Conservation (phyloP, 306 rosid genomes). For the Medicago lupulina region DNA sequence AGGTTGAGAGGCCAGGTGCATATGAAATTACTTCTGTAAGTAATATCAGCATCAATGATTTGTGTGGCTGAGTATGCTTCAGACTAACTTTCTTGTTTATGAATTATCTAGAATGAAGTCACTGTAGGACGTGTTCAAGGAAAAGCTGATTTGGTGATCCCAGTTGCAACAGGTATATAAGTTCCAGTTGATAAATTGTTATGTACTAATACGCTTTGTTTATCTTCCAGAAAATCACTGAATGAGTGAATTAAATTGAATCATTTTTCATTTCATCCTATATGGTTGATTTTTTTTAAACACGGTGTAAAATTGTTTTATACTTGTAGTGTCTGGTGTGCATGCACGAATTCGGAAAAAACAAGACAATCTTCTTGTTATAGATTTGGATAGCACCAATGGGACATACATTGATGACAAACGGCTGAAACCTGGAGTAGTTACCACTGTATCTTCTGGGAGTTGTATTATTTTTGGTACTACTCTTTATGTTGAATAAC, state of each 20-base stretch:
- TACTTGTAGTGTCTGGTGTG: slow-evolving; percentile 64
- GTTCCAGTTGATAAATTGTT: not conserved
- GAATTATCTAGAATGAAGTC: slow-evolving; percentile 59
- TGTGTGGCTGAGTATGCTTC: slow-evolving; percentile 31
- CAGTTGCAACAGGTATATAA: slow-evolving; percentile 84
- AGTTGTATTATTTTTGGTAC: slow-evolving; percentile 81
- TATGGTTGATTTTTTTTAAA: no score
- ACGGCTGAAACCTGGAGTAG: slow-evolving; percentile 76
- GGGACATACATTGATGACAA: slow-evolving; percentile 84
- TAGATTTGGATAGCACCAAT: slow-evolving; percentile 93
- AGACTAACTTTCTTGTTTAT: slow-evolving; percentile 35
- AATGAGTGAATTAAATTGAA: no score
- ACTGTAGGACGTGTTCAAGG: slow-evolving; percentile 90
- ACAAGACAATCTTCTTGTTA: slow-evolving; percentile 70
- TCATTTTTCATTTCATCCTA: not conserved
- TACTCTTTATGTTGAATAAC: not conserved
- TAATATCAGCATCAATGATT: slow-evolving; percentile 35
- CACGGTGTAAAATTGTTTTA: not conserved
- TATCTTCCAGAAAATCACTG: no score
- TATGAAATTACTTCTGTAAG: slow-evolving; percentile 89
- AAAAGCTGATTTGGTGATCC: slow-evolving; percentile 85
- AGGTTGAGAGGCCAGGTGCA: slow-evolving; percentile 77
- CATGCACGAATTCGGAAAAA: slow-evolving; percentile 81
- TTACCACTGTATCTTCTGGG: slow-evolving; percentile 62
- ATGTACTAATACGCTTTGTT: not conserved